Evolutionary conservation across 345 rosid genomes (phyloP).

Genomic region (Citrus australasica): DNA sequence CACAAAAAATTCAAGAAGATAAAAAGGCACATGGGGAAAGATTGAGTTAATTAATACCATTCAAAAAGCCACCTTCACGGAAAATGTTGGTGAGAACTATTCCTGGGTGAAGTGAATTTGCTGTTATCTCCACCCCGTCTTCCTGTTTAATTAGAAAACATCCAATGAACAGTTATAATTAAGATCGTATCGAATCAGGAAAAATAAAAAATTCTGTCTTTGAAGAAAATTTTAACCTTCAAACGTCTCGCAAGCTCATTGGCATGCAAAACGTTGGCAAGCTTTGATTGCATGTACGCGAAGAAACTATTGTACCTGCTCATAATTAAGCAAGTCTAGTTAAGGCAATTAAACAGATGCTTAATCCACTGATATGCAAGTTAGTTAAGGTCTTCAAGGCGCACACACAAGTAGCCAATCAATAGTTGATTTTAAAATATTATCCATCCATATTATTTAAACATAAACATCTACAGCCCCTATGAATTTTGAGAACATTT

Average conservation of each 20-base stretch:
- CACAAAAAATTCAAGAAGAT: neutral
- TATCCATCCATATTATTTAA: too few relatives aligned
- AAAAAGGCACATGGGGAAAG: neutral
- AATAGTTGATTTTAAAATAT: too few relatives aligned
- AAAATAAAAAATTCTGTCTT: neutral
- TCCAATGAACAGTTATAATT: neutral
- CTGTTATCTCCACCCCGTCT: constrained; percentile 46
- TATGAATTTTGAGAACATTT: too few relatives aligned
- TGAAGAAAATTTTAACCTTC: constrained; percentile 41
- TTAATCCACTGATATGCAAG: too few relatives aligned
- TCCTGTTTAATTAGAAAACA: constrained; percentile 37
- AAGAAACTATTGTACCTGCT: constrained; percentile 44
- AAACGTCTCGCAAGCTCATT: constrained; percentile 69
- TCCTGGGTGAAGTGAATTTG: constrained; percentile 80
- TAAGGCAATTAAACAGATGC: too few relatives aligned
- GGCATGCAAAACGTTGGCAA: constrained; percentile 78
- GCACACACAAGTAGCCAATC: too few relatives aligned
- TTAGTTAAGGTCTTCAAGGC: too few relatives aligned
- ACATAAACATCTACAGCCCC: too few relatives aligned
- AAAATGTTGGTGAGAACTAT: constrained; percentile 54
- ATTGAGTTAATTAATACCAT: neutral
- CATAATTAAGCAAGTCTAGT: neutral
- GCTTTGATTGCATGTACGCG: constrained; percentile 77
- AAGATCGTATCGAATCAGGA: too few relatives aligned
- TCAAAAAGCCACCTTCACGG: constrained; percentile 23